Conservation (phyloP, 2,329 filamentous ascomycete genomes). For the Paecilomyces sp. region DNA sequence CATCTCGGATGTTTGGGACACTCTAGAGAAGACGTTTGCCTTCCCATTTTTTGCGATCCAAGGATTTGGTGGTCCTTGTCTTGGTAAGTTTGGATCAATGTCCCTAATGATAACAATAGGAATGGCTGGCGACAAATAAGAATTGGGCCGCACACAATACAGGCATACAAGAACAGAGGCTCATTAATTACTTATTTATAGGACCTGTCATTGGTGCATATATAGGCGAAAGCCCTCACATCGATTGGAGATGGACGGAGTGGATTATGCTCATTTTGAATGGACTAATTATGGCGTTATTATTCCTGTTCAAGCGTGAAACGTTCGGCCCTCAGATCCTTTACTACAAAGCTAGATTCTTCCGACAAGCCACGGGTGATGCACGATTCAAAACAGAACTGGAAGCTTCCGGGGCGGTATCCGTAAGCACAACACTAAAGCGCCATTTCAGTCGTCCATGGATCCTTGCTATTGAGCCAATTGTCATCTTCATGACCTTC, state of each 20-base stretch:
- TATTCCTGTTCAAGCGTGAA: slow-evolving; percentile 2
- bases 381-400: background rate
- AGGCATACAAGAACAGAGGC: background rate
- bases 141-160: background rate
- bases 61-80: slow-evolving; percentile 29
- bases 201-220: slow-evolving; percentile 38
- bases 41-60: slow-evolving; percentile 45
- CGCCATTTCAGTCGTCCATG: slow-evolving; percentile 1
- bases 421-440: background rate
- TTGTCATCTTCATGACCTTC: slow-evolving; percentile 11
- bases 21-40: slow-evolving; percentile 41
- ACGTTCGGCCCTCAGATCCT: background rate
- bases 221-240: slow-evolving; percentile 27
- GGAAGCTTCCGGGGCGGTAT: background rate
- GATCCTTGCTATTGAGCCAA: slow-evolving; percentile 5
- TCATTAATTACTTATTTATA: background rate
- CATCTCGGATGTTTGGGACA: slow-evolving; percentile 41
- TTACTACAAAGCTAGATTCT: slow-evolving; percentile 1
- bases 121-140: too few species aligned
- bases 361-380: slow-evolving; percentile 6
- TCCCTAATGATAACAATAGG: too few species aligned
- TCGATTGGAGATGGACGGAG: slow-evolving; percentile 25
- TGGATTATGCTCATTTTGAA: slow-evolving; percentile 2
- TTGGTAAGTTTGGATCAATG: slow-evolving; percentile 14
- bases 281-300: background rate